Base-by-base conservation (phyloP, 2,329 filamentous ascomycete genomes). In the Exophiala sideris region DNA sequence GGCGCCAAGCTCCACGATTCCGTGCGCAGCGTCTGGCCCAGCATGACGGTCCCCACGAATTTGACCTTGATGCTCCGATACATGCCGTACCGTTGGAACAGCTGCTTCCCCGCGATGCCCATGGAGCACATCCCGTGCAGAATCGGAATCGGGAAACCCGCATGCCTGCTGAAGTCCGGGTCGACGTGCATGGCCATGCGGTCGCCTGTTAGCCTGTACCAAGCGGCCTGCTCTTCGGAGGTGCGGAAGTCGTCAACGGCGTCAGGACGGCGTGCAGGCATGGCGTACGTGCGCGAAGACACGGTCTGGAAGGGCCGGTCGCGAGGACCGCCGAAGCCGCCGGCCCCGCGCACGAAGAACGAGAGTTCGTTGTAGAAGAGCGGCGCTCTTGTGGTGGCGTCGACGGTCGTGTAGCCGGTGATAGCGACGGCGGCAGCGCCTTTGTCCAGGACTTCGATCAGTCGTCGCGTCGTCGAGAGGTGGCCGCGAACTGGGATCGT, bases 131-230 rank as follows among this genome's bases (percentile, higher is more conserved):
- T 83, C 10, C 94, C 94, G 77, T 97, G 94, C 48, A 97, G 79
- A 69, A 99, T 97, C 8, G 94, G 94, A 24, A 78, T 82, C 74
- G 92, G 87, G 83, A 97, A 97, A 56, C 94, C 94, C 54, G 92
- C 92, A 65, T 95, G 85, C 77, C 91, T 92, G 74, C 89, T 89
- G 73, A 97, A 97, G 41, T 83, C 81, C 1, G 94, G 92, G 71
- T 97, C 94, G 58, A 99, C 87, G 76, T 99, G 94, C 2, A 99
- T 84, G 7, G 94, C 92, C 78, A 97, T 96, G 69, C 92, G 86
- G 74, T 99, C 94, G 47, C 94, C 94, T 64, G 87, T 94, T 49
- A 97, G 79, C 29, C 94, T 85, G 80, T 99, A 99, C 51, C 97
- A 73, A 7, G 89, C 91, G 5, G 94, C 94, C 76, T 97, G 91